Evolutionary conservation across 208 protist genomes (phyloP).

Genomic region (Leishmania turanica): DNA sequence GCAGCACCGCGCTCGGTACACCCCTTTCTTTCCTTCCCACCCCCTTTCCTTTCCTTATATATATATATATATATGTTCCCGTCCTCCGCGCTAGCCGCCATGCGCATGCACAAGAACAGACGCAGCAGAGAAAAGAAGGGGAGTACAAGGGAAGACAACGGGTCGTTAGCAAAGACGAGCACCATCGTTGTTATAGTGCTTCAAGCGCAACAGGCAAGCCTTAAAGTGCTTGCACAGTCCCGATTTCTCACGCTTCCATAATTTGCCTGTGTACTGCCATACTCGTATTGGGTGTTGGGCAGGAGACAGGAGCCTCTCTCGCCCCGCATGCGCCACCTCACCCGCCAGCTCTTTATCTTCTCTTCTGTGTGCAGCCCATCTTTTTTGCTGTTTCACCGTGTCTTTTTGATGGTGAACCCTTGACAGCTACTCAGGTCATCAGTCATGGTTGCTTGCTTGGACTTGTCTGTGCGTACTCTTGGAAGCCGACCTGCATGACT

Average conservation of each 20-base stretch:
- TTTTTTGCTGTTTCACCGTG: background rate
- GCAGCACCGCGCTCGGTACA: background rate
- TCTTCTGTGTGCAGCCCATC: background rate
- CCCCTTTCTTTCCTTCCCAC: background rate
- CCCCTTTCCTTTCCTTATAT: background rate
- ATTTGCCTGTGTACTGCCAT: background rate
- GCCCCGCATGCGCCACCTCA: background rate
- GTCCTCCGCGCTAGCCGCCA: too few relatives aligned
- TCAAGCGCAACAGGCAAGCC: background rate
- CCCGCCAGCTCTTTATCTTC: background rate
- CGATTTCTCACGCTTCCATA: background rate
- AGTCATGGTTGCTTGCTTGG: background rate
- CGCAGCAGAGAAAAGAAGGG: background rate
- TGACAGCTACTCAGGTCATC: background rate
- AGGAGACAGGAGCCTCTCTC: background rate
- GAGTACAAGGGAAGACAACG: background rate
- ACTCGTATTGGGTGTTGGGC: background rate
- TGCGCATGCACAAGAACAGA: background rate
- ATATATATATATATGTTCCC: background rate
- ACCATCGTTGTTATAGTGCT: background rate
- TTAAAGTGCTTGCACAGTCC: background rate
- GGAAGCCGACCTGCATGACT: background rate
- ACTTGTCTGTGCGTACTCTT: background rate
- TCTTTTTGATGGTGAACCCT: background rate
- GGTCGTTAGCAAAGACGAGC: background rate